phyloP scores from a whole-genome alignment of 73 alveolate genomes.

The Tetrahymena thermophila region DNA sequence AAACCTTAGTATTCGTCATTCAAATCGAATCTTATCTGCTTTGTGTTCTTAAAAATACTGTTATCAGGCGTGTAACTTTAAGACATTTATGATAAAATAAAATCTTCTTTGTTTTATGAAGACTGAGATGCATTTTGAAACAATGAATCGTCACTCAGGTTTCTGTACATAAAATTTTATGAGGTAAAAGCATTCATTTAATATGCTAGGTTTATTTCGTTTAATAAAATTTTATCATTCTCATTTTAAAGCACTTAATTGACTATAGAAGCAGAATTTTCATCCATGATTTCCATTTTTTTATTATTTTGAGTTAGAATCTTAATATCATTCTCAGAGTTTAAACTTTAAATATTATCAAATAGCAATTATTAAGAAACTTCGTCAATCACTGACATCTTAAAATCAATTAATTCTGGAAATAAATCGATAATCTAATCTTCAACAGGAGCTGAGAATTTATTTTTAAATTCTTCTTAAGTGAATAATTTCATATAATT shows the following conservation, averaged over 20 bases:
- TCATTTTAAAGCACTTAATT: neutral
- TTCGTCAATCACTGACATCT: neutral
- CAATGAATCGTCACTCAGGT: neutral
- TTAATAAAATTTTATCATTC: neutral
- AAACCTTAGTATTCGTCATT: neutral
- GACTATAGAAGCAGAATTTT: neutral
- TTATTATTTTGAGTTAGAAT: neutral
- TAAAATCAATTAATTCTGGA: neutral
- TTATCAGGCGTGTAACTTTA: neutral
- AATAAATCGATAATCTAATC: neutral
- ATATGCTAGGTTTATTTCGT: neutral
- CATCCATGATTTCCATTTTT: neutral
- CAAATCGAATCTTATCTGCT: neutral
- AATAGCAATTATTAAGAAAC: neutral
- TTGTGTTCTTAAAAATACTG: neutral
- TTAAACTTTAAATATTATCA: neutral
- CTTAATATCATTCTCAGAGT: neutral
- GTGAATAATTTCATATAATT: neutral
- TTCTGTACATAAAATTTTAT: neutral
- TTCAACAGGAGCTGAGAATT: neutral
- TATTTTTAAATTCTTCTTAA: neutral
- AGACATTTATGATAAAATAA: neutral
- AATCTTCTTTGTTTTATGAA: neutral
- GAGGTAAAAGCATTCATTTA: neutral
- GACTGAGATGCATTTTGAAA: neutral